phyloP scores from a whole-genome alignment of 139 green algal genomes.

The Coelastrella sp. region DNA sequence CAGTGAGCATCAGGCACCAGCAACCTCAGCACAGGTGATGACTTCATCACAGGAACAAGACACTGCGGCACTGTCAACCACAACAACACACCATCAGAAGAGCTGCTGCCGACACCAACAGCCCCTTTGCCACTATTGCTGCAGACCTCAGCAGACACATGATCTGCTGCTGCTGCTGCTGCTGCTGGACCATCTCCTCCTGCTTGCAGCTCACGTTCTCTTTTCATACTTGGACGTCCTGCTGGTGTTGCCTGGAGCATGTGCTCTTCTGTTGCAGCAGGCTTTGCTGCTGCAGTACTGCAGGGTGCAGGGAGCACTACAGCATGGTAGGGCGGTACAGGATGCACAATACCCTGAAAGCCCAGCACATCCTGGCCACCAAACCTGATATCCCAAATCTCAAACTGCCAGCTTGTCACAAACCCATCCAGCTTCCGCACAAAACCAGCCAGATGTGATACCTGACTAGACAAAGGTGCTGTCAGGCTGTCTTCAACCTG shows the following conservation, averaged over 20 bases:
- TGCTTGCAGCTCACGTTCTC: no score
- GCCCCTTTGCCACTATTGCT: background rate
- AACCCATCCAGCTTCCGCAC: background rate
- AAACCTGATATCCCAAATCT: background rate
- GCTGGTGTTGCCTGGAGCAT: background rate
- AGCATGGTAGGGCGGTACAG: slow-evolving; percentile 22
- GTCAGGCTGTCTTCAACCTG: background rate
- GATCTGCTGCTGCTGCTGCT: background rate
- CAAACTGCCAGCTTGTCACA: slow-evolving; percentile 29
- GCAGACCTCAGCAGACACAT: background rate
- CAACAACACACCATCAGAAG: background rate
- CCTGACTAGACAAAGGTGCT: background rate
- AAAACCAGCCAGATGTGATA: background rate
- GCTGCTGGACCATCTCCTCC: background rate
- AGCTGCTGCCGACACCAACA: background rate
- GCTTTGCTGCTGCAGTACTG: background rate
- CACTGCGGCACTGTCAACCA: slow-evolving; percentile 9
- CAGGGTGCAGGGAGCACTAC: background rate
- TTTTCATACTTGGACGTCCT: background rate
- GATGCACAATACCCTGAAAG: slow-evolving; percentile 16
- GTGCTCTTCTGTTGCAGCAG: no score
- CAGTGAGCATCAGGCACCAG: background rate
- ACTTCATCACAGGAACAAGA: background rate
- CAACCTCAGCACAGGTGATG: slow-evolving; percentile 12
- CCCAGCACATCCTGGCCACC: background rate